These are phyloP conservation scores for Diplodia corticola DNA, from an alignment of 2,329 filamentous ascomycete genomes.

Conservation along the genomic window DNA sequence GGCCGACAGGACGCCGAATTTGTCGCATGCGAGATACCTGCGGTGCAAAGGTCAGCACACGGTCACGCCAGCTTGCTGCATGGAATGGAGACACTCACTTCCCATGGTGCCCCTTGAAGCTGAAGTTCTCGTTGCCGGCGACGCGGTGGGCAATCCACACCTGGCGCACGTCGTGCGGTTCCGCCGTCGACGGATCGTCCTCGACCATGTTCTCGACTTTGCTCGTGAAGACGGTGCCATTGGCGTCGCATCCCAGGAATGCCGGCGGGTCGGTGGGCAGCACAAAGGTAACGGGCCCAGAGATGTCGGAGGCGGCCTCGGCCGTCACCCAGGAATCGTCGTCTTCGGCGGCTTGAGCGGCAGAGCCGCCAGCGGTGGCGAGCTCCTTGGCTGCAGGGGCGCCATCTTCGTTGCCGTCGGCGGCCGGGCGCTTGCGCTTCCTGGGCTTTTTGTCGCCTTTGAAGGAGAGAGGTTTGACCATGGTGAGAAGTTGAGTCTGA, in stretches of 20 bases:
- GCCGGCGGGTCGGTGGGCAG: conserved; percentile 72
- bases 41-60: conserved; percentile 15
- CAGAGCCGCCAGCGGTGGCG: background rate
- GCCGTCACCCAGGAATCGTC: conserved; percentile 54
- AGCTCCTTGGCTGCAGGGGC: conserved; percentile 38
- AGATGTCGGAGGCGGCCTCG: conserved; percentile 70
- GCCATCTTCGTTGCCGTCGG: conserved; percentile 49
- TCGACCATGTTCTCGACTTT: conserved; percentile 87
- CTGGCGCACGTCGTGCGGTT: conserved; percentile 93
- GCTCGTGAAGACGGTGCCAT: conserved; percentile 81
- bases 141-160: conserved; percentile 91
- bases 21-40: conserved; percentile 84
- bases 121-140: conserved; percentile 75
- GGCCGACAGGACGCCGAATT: conserved; percentile 74
- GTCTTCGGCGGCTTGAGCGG: conserved; percentile 32
- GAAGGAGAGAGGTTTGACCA: conserved; percentile 90
- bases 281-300: conserved; percentile 80
- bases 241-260: conserved; percentile 81
- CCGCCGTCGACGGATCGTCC: conserved; percentile 75
- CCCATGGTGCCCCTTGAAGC: conserved; percentile 88
- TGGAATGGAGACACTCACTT: conserved; percentile 50
- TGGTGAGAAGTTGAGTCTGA: conserved; percentile 41
- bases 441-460: conserved; percentile 97
- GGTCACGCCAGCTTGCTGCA: no score
- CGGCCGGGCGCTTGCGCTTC: conserved; percentile 76